Base-by-base conservation (phyloP, 2,329 filamentous ascomycete species). In the Huntiella moniliformis region DNA sequence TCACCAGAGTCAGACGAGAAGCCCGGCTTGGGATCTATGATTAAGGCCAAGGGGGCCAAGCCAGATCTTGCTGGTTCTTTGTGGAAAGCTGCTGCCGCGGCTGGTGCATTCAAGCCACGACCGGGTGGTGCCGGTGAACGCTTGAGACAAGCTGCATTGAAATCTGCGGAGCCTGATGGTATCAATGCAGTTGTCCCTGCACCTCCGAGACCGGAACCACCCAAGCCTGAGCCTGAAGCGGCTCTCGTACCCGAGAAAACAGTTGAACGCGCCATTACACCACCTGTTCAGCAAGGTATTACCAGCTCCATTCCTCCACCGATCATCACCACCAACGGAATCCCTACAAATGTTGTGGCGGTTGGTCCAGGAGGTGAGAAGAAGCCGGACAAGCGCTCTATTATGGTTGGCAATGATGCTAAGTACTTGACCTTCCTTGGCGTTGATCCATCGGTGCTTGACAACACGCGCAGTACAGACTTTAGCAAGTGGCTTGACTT, bases 1-100 rank as follows among this genome's bases (percentile, higher is more conserved):
- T 28, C 22, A 28, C 50, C 50, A 4, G 55, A 57, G 12, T 45
- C 52, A 2, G 65, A 68, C 44, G 67, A 70, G 2, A 64, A 83
- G n/a, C 84, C 85, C 13, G 86, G 85, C 1, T 69, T 93, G 5
- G 85, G 85, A 0, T 84, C 86, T 2, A 94, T 94, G 87, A 80
- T 95, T 55, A 88, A 84, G 61, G 75, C 79, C 51, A 84, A 83
- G 57, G n/a, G n/a, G n/a, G 79, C 77, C 1, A 77, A 72, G 51
- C 71, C 68, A n/a, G 79, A 91, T 47, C 68, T 91, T 54, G 82
- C 82, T 15, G 79, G 74, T 33, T 71, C 74, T 4, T 74, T 95
- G 51, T 82, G 82, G 62, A 92, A 85, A 60, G 85, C 85, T 17
- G 85, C 84, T 1, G 79, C 78, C 8, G 71, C 60, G 34, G 70